Evolutionary conservation across 495 filamentous ascomycete genomes (phyloP), one percentile per base, ranked within the genome.

Genomic region (Apiosordaria backusii): DNA sequence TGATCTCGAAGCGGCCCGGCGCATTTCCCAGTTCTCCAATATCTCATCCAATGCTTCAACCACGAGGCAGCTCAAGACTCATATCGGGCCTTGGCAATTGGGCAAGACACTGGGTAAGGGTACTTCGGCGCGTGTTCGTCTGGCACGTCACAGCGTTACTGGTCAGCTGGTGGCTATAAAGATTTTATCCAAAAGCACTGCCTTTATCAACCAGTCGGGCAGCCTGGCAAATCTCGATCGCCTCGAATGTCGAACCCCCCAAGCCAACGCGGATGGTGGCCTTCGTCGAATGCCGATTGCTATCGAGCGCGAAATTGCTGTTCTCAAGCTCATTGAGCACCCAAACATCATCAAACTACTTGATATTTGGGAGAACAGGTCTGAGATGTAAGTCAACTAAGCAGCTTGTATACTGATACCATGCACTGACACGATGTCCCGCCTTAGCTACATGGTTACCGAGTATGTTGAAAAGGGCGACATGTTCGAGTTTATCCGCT

Each of bases 251-350:
- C 73, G 66, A 19, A 76, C 72, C 15, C 76, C 82, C 5, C 83
- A 85, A 40, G 70, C 64, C 18, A 35, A 62, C 10, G 72, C 72
- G 13, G 82, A 80, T 19, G 81, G 83, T 13, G 83, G 84, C 18
- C 78, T 85, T 66, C 85, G 86, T 64, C 82, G 85, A 29, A 93
- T 97, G 78, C 93, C 93, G 1, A 85, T 90, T 68, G 89, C 88
- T 1, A 90, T 98, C 58, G 95, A 98, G 73, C 84, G 95, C 45
- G 95, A 99, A 72, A 91, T 96, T 50, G 90, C 92, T 10, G 94
- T 99, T 65, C 94, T 98, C 88, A 98, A 96, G 75, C 83, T 98
- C 50, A 92, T 98, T 61, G 87, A 94, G 67, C 95, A 99, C 79
- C 91, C 87, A 0, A 92, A 98, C 75, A 91, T 99, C 61, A 91